A percentile compares a stretch with the other conserved stretches of the same genome.
Evolutionary conservation across 306 rosid genomes (phyloP).

Genomic region (Cicer cuneatum): DNA sequence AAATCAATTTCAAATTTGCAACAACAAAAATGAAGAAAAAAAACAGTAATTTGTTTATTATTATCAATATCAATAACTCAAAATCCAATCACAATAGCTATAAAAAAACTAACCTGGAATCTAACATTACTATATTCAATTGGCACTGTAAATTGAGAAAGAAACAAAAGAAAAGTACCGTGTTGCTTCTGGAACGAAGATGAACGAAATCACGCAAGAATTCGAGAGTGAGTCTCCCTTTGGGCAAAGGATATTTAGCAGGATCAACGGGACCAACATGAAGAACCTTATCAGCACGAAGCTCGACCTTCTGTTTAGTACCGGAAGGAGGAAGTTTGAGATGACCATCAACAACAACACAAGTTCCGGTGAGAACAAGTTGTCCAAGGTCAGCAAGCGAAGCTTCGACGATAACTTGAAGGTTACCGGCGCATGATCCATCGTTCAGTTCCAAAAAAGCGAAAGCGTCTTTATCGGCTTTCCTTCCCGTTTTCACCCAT

Average conservation of each 20-base stretch:
- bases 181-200: slow-evolving; percentile 88
- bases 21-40: background rate
- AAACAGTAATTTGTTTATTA: background rate
- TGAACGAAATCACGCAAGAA: slow-evolving; percentile 80
- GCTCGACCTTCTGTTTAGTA: slow-evolving; percentile 84
- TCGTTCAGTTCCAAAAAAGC: slow-evolving; percentile 92
- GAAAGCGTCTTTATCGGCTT: slow-evolving; percentile 92
- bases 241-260: slow-evolving; percentile 84
- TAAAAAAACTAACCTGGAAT: background rate
- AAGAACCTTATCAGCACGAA: slow-evolving; percentile 70
- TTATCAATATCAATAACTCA: background rate
- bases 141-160: background rate
- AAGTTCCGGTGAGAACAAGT: slow-evolving; percentile 85
- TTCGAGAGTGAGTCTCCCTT: slow-evolving; percentile 78
- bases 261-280: slow-evolving; percentile 93
- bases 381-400: slow-evolving; percentile 72
- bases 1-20: background rate
- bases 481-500: slow-evolving; percentile 96
- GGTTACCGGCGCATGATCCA: slow-evolving; percentile 78
- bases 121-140: background rate
- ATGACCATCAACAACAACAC: slow-evolving; percentile 73
- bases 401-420: slow-evolving; percentile 86
- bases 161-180: slow-evolving; percentile 50
- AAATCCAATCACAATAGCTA: background rate
- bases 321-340: slow-evolving; percentile 85